Percentiles rank a stretch among this genome's conserved stretches.
phyloP scores from a whole-genome alignment of 139 green algal genomes.

The Chlamydomonas sp. region DNA sequence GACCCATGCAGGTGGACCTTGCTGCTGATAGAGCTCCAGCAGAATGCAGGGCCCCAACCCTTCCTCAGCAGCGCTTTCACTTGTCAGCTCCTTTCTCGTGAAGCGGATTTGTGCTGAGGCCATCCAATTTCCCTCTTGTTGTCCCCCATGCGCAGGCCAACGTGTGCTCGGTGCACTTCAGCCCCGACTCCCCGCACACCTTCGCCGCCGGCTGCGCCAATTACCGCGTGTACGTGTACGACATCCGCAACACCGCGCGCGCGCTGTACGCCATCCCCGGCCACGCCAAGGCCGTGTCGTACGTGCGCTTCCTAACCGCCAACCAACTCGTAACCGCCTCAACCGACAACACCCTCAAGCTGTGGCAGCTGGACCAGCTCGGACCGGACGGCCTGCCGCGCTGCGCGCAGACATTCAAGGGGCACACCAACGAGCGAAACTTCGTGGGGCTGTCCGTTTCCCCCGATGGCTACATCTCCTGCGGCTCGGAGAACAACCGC shows the following conservation, averaged over 20 bases:
- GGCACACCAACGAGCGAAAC: constrained; percentile 95
- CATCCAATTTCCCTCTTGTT: too few relatives aligned
- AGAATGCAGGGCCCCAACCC: too few relatives aligned
- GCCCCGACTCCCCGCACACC: constrained; percentile 68
- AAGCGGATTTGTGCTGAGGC: too few relatives aligned
- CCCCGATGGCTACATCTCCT: constrained; percentile 75
- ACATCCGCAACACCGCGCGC: constrained; percentile 44
- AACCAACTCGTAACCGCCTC: constrained; percentile 84
- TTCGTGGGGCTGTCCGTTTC: constrained; percentile 90
- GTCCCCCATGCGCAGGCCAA: constrained; percentile 66
- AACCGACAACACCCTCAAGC: constrained; percentile 54
- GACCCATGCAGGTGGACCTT: too few relatives aligned
- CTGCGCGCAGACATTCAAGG: constrained; percentile 39
- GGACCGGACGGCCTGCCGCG: neutral
- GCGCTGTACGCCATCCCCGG: constrained; percentile 32
- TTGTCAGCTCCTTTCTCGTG: too few relatives aligned
- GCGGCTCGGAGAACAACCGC: constrained; percentile 83
- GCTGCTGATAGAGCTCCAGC: too few relatives aligned
- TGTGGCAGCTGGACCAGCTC: constrained; percentile 15
- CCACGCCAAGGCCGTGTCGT: constrained; percentile 85
- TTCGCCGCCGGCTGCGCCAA: constrained; percentile 89
- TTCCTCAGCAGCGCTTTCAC: too few relatives aligned
- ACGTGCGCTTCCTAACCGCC: constrained; percentile 82
- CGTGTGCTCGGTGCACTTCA: constrained; percentile 92
- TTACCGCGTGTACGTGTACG: constrained; percentile 47